phyloP scores from a whole-genome alignment of 2,329 filamentous ascomycete species.

The Pestalotiopsis sp. region DNA sequence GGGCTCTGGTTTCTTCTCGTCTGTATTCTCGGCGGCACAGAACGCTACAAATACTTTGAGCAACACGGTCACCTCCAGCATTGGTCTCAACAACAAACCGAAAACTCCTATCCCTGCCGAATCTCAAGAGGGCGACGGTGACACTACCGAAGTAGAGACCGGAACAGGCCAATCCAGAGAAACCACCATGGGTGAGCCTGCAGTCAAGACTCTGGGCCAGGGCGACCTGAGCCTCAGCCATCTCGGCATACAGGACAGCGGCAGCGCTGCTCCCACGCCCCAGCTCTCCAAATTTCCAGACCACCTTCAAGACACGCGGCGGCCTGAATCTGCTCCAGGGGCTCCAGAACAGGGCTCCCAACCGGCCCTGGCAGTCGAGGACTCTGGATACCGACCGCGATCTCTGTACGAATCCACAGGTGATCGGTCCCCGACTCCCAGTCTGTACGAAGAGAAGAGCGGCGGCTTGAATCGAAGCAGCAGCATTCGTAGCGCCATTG shows the following conservation, averaged over 20 bases:
- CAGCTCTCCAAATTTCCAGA: conserved; percentile 59
- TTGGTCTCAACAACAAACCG: conserved; percentile 53
- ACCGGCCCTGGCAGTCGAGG: conserved; percentile 40
- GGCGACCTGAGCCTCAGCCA: conserved; percentile 90
- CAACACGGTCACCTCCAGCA: conserved; percentile 72
- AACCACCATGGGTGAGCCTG: conserved; percentile 59
- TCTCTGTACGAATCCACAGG: conserved; percentile 55
- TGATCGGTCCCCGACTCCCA: conserved; percentile 69
- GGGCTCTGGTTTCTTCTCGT: conserved; percentile 81
- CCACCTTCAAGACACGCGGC: conserved; percentile 44
- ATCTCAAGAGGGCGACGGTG: conserved; percentile 33
- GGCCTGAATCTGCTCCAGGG: conserved; percentile 63
- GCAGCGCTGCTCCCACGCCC: conserved; percentile 56
- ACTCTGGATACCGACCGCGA: conserved; percentile 44
- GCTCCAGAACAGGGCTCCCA: conserved; percentile 35
- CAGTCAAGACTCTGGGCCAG: conserved; percentile 85
- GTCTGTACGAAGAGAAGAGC: conserved; percentile 66
- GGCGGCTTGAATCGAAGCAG: conserved; percentile 60
- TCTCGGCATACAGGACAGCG: conserved; percentile 73
- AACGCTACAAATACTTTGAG: conserved; percentile 81
- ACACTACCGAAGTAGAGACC: conserved; percentile 48
- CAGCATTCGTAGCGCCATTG: conserved; percentile 67
- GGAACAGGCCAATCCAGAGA: conserved; percentile 42
- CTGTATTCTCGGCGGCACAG: conserved; percentile 89
- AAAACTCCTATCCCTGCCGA: conserved; percentile 36